Base-by-base conservation (phyloP, 768 basidiomycete species). In the Mycena amicta region DNA sequence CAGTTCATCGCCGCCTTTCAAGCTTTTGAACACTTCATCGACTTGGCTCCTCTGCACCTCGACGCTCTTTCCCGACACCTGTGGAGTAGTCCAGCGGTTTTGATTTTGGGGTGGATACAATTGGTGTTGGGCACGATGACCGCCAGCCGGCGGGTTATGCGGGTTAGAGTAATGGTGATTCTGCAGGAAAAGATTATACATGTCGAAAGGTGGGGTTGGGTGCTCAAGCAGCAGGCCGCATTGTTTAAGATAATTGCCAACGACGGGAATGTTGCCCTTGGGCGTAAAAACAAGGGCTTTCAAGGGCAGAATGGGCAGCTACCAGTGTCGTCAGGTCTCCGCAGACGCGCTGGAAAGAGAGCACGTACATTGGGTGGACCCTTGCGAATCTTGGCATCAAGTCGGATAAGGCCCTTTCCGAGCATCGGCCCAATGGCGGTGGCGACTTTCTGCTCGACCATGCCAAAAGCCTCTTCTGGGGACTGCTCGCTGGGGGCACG, bases 1-100 rank as follows among this genome's bases (percentile, higher is more conserved):
- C 23, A 98, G 76, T 63, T 98, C 95, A 61, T 90, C 92, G 18
- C 93, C 95, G 64, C 86, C 87, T 71, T 88, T 88, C 65, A 98
- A 68, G 65, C 83, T 93, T 75, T 90, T 89, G 78, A 98, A 98
- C 1, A 98, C 78, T 64, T 97, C 91, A 63, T 98, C 95, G 15
- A 98, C 89, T 69, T 98, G 95, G 70, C 86, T 90, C 63, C 95
- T 80, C 73, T 97, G 95, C 33, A 96, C 85, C 69, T 97, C 95
- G 5, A 95, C 87, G 59, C 86, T 92, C 74, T 92, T 95, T 2
- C 83, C 83, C 6, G 84, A 74, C 25, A 83, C 77, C 15, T 76
- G 73, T 26, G 84, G 80, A 13, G 84, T 78, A 50, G 74, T 75
- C 88, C 89, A 92, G 50, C 84, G 79, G 20, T 80, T 78, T 16